phyloP scores from a whole-genome alignment of 2,329 filamentous ascomycete genomes.

The Alternaria consortialis region DNA sequence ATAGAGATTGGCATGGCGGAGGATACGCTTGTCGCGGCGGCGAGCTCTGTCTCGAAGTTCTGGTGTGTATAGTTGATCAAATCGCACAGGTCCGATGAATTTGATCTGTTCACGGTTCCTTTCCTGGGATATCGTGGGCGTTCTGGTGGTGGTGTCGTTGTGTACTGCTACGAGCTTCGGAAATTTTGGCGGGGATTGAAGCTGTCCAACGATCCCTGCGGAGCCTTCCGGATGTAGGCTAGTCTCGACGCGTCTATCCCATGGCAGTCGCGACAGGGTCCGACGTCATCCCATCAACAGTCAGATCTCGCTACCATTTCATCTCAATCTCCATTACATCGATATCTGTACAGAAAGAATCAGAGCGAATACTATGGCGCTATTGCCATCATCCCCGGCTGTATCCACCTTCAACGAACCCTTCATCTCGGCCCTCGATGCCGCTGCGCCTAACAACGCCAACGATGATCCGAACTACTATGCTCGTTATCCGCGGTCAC shows the following conservation, averaged over 20 bases:
- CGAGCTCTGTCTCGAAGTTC: background rate
- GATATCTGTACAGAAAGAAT: background rate
- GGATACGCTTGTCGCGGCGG: background rate
- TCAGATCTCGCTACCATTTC: background rate
- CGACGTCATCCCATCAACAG: conserved; percentile 38
- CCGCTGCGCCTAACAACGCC: conserved; percentile 29
- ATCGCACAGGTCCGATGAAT: background rate
- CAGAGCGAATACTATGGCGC: conserved; percentile 12
- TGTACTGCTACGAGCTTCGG: conserved; percentile 20
- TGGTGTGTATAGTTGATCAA: background rate
- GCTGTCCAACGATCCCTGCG: conserved; percentile 21
- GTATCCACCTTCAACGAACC: conserved; percentile 32
- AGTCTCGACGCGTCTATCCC: conserved; percentile 19
- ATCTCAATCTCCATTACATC: background rate
- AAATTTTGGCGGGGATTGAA: conserved; percentile 44
- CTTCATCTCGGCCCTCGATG: conserved; percentile 40
- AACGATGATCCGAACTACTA: conserved; percentile 54
- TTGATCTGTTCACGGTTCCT: background rate
- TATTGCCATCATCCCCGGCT: conserved; percentile 1
- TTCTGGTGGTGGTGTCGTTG: background rate
- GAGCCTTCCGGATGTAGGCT: conserved; percentile 19
- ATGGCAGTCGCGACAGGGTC: conserved; percentile 18
- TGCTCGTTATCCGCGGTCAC: conserved; percentile 41
- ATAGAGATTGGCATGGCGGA: conserved; percentile 67
- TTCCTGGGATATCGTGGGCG: background rate